These are phyloP conservation scores for Aspergillus proliferans DNA, from an alignment of 2,329 filamentous ascomycete genomes.

Conservation along the genomic window DNA sequence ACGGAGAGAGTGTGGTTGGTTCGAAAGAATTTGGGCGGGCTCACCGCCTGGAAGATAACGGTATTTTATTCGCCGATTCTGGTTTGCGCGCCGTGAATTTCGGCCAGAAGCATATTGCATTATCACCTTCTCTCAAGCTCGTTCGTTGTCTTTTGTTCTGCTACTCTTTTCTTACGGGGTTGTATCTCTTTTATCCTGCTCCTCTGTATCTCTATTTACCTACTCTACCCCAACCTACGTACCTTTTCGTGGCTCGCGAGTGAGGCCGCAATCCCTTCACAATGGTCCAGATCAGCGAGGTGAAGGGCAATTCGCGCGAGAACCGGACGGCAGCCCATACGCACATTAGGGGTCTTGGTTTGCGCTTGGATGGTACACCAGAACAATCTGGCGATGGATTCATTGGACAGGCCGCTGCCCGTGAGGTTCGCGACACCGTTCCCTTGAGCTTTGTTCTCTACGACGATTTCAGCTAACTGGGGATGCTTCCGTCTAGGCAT, in stretches of 20 bases:
- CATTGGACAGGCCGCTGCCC: slow-evolving; percentile 77
- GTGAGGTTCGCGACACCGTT: slow-evolving; percentile 61
- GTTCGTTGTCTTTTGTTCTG: not conserved
- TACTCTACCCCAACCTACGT: not conserved
- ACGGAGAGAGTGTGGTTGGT: not conserved
- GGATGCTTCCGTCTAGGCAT: slow-evolving; percentile 54
- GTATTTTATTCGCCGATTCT: slow-evolving; percentile 25
- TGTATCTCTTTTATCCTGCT: slow-evolving; percentile 8
- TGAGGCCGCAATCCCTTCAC: slow-evolving; percentile 22
- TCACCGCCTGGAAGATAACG: slow-evolving; percentile 29
- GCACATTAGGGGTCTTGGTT: slow-evolving; percentile 90
- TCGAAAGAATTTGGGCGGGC: slow-evolving; percentile 15
- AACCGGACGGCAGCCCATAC: slow-evolving; percentile 95
- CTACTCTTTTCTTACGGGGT: not conserved
- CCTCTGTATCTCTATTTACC: slow-evolving; percentile 1
- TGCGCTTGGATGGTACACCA: slow-evolving; percentile 78
- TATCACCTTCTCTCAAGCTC: not conserved
- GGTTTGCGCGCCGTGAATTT: slow-evolving; percentile 26
- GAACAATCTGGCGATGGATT: slow-evolving; percentile 77
- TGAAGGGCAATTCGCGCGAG: slow-evolving; percentile 90
- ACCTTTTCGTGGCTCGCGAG: slow-evolving; percentile 14
- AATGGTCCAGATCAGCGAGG: slow-evolving; percentile 89
- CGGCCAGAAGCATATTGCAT: slow-evolving; percentile 19
- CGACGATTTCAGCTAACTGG: not conserved
- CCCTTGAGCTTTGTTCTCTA: slow-evolving; percentile 1